Evolutionary conservation across 306 rosid genomes (phyloP), one percentile per base, ranked within the genome.

Genomic region (Prosopis cineraria): DNA sequence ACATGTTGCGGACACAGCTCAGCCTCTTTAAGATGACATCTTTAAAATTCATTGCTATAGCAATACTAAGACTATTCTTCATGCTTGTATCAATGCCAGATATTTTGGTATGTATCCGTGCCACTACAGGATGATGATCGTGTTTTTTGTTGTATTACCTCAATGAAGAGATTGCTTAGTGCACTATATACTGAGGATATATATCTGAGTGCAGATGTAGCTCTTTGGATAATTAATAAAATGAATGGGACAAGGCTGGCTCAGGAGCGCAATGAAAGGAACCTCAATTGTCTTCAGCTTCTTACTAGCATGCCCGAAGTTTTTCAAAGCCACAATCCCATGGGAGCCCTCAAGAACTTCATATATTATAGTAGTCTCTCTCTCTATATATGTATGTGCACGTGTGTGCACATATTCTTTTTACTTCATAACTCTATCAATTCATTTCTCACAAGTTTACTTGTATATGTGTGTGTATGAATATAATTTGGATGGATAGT

Each of bases 271-370:
- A 62, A 72, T 29, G 2, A 30, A 0, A n/a, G 5, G 0, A 45
- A 20, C 14, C 31, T 13, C 9, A 79, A 78, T n/a, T 37, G 78
- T 52, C 83, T 79, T 50, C 78, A 72, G 52, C 29, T 79, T 8
- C 48, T 72, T 36, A 20, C 68, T 29, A 64, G 43, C 65, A 64
- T 72, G 78, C 74, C 83, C 7, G 29, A 45, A 0, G 66, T 13
- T 79, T 79, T 79, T 9, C 45, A 39, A 0, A 72, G 78, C 73
- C 45, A 72, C 0, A 0, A 11, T 8, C 7, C 14, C 3, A 17
- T 60, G 56, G 82, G 72, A 79, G 3, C 0, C 20, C 9, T 62
- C 19, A 37, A 25, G 34, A 45, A 5, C 29, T 8, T 39, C 47
- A 36, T 79, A 52, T 79, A 79, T 30, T 1, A 0, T 0, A 36